These are phyloP conservation scores for Bertia moriformis DNA, from an alignment of 2,329 filamentous ascomycete species.

Conservation along the genomic window DNA sequence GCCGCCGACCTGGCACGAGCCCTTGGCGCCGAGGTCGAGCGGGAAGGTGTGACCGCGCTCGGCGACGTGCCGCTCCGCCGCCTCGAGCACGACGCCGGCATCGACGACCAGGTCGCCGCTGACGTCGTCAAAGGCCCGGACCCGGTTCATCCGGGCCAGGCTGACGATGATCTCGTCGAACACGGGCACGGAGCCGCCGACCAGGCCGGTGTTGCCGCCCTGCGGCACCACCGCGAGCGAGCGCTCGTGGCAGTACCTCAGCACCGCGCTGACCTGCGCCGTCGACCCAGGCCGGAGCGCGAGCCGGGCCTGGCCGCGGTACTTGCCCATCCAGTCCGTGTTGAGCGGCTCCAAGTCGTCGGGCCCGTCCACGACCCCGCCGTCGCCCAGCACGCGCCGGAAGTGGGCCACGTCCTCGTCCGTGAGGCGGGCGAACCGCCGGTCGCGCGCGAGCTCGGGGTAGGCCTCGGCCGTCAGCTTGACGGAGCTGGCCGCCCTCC, in stretches of 20 bases:
- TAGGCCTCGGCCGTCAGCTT: constrained; percentile 79
- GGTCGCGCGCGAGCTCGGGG: constrained; percentile 66
- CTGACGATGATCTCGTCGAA: constrained; percentile 97
- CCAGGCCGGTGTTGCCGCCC: constrained; percentile 90
- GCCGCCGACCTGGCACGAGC: constrained; percentile 88
- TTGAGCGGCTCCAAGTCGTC: constrained; percentile 88
- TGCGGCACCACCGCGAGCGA: constrained; percentile 88
- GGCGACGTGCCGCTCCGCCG: constrained; percentile 72
- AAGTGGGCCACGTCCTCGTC: constrained; percentile 72
- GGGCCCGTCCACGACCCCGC: constrained; percentile 73
- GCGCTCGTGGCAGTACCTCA: constrained; percentile 91
- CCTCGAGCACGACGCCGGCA: constrained; percentile 80
- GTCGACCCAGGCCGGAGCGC: constrained; percentile 79
- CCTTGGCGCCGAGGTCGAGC: constrained; percentile 91
- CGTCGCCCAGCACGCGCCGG: constrained; percentile 60
- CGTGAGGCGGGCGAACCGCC: constrained; percentile 60
- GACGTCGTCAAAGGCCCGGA: constrained; percentile 82
- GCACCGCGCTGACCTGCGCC: constrained; percentile 75
- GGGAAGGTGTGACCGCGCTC: constrained; percentile 82
- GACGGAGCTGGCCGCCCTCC: constrained; percentile 24
- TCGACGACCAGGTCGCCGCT: constrained; percentile 83
- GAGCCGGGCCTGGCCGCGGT: constrained; percentile 74
- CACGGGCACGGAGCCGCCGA: constrained; percentile 88
- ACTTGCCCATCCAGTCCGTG: constrained; percentile 98
- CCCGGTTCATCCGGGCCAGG: constrained; percentile 77